Evolutionary conservation across 2,329 filamentous ascomycete species (phyloP), one percentile per base, ranked within the genome.

Genomic region (Diatrype stigma): DNA sequence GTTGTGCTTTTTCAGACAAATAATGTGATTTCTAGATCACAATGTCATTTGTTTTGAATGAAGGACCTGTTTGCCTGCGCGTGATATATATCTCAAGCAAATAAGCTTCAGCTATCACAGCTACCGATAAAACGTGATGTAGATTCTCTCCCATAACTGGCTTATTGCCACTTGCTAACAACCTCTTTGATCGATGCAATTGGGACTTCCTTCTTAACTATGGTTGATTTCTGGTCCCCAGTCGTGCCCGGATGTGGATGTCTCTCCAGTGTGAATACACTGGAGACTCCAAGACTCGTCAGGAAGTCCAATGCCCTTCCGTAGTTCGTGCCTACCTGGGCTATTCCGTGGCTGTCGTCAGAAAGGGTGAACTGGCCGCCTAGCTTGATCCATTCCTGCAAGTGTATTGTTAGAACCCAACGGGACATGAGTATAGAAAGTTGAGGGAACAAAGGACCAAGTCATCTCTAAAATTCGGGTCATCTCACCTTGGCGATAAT

Each of bases 321-420:
- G 72, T 94, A 97, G 66, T 96, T 93, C 47, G 90, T 85, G n/a
- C 85, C 90, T 5, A 99, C 80, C 66, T 99, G 93, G 2, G 81
- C 87, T 52, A 90, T 80, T 37, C 89, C 89, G 73, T 99, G 94
- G 67, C 91, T 96, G 70, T 99, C 94, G 68, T 99, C 94, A 6
- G 90, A 96, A 60, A 99, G 79, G 48, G 90, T 95, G 70, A 97
- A 96, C 53, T 81, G 82, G 22, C 94, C 92, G 22, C 86, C 86
- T 61, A 89, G 77, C 7, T 70, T 71, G 49, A 91, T 64, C 74
- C 90, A 96, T 66, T 83, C 82, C 86, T 89, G 55, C 12, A 49
- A 6, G 16, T 21, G 34, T n/a, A 40, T 21, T 47, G 48, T 42
- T 48, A 48, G 45, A 51, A 35, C 40, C 17, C 10, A 17, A 34